Evolutionary conservation across 2,329 filamentous ascomycete species (phyloP).

Genomic region (Tolypocladium cylindrosporum): DNA sequence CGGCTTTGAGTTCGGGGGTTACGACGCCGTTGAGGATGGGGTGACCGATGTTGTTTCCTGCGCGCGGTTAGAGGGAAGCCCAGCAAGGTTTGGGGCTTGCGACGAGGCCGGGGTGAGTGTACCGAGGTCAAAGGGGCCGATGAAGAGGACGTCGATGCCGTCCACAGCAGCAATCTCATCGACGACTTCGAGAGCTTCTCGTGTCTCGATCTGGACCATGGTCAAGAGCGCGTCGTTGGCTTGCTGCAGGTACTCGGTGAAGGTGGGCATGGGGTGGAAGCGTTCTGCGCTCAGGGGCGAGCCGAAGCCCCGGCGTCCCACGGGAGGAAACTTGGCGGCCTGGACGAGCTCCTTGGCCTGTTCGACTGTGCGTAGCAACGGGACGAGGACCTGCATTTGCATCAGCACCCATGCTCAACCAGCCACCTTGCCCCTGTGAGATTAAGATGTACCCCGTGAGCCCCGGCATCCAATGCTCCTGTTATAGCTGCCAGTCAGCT

Average conservation of each 20-base stretch:
- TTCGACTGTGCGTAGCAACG: constrained; percentile 31
- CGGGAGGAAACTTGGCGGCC: constrained; percentile 40
- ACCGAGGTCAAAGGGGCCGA: constrained; percentile 58
- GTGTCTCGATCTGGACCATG: constrained; percentile 60
- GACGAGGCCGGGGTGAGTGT: neutral
- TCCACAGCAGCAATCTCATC: constrained; percentile 52
- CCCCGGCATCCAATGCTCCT: constrained; percentile 40
- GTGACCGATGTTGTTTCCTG: constrained; percentile 49
- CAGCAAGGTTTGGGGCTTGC: neutral
- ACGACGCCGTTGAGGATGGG: constrained; percentile 53
- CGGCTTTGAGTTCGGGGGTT: constrained; percentile 45
- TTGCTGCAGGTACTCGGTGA: constrained; percentile 37
- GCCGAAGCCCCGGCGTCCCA: constrained; percentile 37
- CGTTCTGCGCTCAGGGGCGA: constrained; percentile 34
- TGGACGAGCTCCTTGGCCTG: constrained; percentile 34
- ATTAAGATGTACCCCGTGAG: constrained; percentile 32
- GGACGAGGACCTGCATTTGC: constrained; percentile 31
- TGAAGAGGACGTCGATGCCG: constrained; percentile 53
- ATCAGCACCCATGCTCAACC: constrained; percentile 5
- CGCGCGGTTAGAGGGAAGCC: constrained; percentile 3
- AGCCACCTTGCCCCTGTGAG: neutral
- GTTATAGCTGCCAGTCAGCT: neutral
- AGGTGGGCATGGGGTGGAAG: constrained; percentile 31
- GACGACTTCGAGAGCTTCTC: constrained; percentile 48
- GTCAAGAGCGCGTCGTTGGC: constrained; percentile 45